Conservation (phyloP, 1,284 basidiomycete genomes). For the Cryptococcus wingfieldii region DNA sequence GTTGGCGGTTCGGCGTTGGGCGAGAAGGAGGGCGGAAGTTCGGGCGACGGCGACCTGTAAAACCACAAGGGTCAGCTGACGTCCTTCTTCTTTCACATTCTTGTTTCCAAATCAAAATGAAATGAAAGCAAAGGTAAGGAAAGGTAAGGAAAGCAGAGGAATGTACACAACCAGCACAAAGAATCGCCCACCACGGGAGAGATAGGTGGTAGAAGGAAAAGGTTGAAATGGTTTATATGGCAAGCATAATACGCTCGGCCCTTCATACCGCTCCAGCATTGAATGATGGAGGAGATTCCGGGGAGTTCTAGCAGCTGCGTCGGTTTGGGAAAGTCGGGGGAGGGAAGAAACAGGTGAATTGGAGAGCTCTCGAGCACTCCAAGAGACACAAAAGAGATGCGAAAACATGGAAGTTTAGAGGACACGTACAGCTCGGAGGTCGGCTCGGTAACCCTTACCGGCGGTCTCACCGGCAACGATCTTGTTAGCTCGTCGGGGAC, state of each 20-base stretch:
- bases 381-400: constrained; percentile 2
- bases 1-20: constrained; percentile 68
- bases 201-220: constrained; percentile 17
- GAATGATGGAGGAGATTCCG: constrained; percentile 16
- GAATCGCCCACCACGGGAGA: constrained; percentile 14
- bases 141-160: neutral
- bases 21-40: constrained; percentile 65
- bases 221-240: constrained; percentile 25
- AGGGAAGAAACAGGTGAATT: constrained; percentile 6
- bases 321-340: constrained; percentile 18
- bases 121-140: constrained; percentile 1
- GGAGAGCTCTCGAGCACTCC: constrained; percentile 2
- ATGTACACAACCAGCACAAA: constrained; percentile 23
- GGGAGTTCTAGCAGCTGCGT: constrained; percentile 43
- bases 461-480: constrained; percentile 61
- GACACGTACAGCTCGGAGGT: constrained; percentile 70
- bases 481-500: constrained; percentile 68
- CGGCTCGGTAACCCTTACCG: constrained; percentile 73
- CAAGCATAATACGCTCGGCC: constrained; percentile 44
- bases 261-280: constrained; percentile 25
- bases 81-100: neutral
- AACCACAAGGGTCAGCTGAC: constrained; percentile 8
- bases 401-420: constrained; percentile 3
- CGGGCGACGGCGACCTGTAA: constrained; percentile 72
- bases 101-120: neutral